Base-by-base conservation (phyloP, 352 stramenopile genomes). In the Pythium myriotylum region DNA sequence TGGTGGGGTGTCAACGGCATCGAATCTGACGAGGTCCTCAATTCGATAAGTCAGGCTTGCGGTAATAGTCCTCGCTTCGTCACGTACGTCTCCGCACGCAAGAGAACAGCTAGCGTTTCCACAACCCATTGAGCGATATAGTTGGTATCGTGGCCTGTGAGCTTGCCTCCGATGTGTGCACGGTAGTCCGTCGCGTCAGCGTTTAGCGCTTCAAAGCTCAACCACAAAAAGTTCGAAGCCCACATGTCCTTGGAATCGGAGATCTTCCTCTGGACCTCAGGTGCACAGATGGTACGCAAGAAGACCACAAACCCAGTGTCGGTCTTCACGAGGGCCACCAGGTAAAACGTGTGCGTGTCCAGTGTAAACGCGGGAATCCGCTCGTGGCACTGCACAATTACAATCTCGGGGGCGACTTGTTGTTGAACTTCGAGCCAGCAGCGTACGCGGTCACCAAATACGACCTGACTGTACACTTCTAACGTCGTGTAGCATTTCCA, bases 291-390 rank as follows among this genome's bases (percentile, higher is more conserved):
- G 14, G 46, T 26, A 14, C 46, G 46, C 10, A 41, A 24, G n/a
- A 14, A 54, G 14, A 40, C 23, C 26, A 23, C 12, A 26, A 26
- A 54, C 4, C 46, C 46, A 3, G 26, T 12, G 4, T 41, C 46
- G 26, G 46, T 41, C 27, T 29, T 54, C 10, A 41, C 27, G 46
- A 26, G 46, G 20, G 37, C 33, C 8, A 54, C 46, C 12, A 54
- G 27, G n/a, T 41, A 41, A 24, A 54, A 26, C 8, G 37, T 22
- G n/a, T 54, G 46, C 13, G 29, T n/a, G 26, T 54, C 46, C 10
- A n/a, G 14, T 5, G 24, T 4, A n/a, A 41, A 24, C 9, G 14
- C 26, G 4, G 46, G 46, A n/a, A 41, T 26, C 2, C 46, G 46
- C 14, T 54, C 46, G 12, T 40, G 8, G 14, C 16, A 17, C 12